These are phyloP conservation scores for Aspergillus novoparasiticus DNA, from an alignment of 2,329 filamentous ascomycete species.

Conservation along the genomic window DNA sequence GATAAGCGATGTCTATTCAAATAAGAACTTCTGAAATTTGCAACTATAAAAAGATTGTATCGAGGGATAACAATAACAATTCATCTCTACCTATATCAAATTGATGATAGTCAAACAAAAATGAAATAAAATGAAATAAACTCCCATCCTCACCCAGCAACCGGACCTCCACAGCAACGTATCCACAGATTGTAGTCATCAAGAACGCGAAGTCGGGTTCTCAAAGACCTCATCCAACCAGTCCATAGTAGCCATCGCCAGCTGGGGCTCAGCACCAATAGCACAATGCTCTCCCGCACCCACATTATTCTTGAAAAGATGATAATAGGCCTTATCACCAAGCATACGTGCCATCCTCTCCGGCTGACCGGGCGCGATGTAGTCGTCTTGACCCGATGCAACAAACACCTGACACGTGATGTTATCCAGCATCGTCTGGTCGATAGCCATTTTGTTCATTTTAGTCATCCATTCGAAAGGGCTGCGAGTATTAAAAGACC, in stretches of 20 bases:
- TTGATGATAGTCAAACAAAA: background rate
- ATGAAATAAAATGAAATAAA: background rate
- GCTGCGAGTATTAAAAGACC: background rate
- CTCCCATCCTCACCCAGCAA: background rate
- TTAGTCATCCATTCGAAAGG: background rate
- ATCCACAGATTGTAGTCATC: background rate
- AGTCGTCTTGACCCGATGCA: background rate
- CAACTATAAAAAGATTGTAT: background rate
- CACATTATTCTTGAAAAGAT: background rate
- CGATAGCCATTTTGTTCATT: background rate
- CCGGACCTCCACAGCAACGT: background rate
- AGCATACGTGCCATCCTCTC: background rate
- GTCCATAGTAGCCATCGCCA: background rate
- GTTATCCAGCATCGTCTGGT: background rate
- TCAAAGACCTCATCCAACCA: background rate
- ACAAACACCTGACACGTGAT: background rate
- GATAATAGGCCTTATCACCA: background rate
- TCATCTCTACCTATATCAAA: background rate
- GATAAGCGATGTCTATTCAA: too few relatives aligned
- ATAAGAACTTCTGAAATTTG: background rate
- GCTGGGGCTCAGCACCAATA: background rate
- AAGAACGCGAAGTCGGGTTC: background rate
- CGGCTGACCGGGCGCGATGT: background rate
- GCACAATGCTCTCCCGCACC: slow-evolving; percentile 1
- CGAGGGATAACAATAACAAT: background rate